Evolutionary conservation across 495 filamentous ascomycete species (phyloP).

Genomic region (Pseudevernia furfuracea): DNA sequence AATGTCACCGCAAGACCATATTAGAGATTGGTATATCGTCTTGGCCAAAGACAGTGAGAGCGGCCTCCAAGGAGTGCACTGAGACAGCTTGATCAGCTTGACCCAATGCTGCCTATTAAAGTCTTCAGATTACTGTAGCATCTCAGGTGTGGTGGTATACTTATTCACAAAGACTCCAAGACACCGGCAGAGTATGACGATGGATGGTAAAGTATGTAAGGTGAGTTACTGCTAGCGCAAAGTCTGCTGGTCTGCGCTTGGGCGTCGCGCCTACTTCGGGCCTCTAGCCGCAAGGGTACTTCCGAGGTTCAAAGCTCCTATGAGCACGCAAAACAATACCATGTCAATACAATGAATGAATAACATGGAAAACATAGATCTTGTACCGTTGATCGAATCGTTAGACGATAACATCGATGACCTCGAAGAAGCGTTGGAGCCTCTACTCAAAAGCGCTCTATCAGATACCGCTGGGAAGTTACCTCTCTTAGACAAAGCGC

Average conservation of each 20-base stretch:
- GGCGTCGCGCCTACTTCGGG: not conserved
- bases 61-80: slow-evolving; percentile 15
- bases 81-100: slow-evolving; percentile 25
- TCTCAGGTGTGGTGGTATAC: not conserved
- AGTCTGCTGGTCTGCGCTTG: no score
- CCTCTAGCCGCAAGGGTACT: not conserved
- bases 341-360: slow-evolving; percentile 1
- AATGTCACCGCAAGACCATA: slow-evolving; percentile 17
- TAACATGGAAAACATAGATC: slow-evolving; percentile 38
- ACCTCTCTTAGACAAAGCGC: slow-evolving; percentile 86
- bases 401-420: slow-evolving; percentile 71
- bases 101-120: slow-evolving; percentile 3
- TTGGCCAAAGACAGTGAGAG: slow-evolving; percentile 27
- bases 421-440: slow-evolving; percentile 62
- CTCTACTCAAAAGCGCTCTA: slow-evolving; percentile 56
- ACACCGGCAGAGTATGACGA: not conserved
- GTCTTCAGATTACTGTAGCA: not conserved
- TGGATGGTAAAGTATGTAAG: not conserved
- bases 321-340: no score
- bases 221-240: no score
- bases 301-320: no score
- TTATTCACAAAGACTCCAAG: not conserved
- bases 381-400: slow-evolving; percentile 53
- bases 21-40: slow-evolving; percentile 32
- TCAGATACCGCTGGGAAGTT: slow-evolving; percentile 65